Base-by-base conservation (phyloP, 2,329 filamentous ascomycete species). In the Zasmidium cellare region DNA sequence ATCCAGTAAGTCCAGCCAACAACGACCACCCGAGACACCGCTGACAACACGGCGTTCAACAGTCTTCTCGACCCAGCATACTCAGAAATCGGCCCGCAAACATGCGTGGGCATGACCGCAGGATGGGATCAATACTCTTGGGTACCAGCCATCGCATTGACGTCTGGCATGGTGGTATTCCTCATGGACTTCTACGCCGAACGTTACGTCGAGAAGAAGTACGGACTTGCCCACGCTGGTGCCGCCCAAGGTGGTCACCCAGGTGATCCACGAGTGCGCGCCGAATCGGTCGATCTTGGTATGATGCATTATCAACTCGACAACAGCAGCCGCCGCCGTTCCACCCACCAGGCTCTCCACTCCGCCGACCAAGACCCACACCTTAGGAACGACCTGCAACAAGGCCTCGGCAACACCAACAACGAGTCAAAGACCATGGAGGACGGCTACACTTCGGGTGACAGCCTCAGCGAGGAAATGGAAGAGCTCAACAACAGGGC, bases 91-190 rank as follows among this genome's bases (percentile, higher is more conserved):
- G 69, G 69, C 5, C 67, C 77, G 0, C 62, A 72, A n/a, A 76
- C 76, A 22, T 83, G 80, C 58, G 79, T 82, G 3, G 81, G 81
- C 20, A 77, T 82, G 74, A 84, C 82, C 0, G 80, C 78, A 1
- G 73, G 75, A 46, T 84, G 82, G 78, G 76, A 74, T 0, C 64
- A 72, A 16, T 85, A 82, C 69, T 73, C 77, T 0, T 84, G 82
- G 82, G 77, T 77, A 1, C 79, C 81, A 0, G 81, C 80, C 19
- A 79, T 84, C 47, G 78, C 79, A 1, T 68, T 84, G 38, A 68
- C 75, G 0, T 79, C 80, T 0, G 72, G 79, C 12, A 75, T 82
- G 69, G 20, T 77, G 6, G 77, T 83, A 52, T 84, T 84, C 69
- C 68, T 83, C 5, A 57, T 80, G 55, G 81, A 84, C 65, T 78